Evolutionary conservation across 768 basidiomycete species (phyloP).

Genomic region (Lyophyllum atratum): DNA sequence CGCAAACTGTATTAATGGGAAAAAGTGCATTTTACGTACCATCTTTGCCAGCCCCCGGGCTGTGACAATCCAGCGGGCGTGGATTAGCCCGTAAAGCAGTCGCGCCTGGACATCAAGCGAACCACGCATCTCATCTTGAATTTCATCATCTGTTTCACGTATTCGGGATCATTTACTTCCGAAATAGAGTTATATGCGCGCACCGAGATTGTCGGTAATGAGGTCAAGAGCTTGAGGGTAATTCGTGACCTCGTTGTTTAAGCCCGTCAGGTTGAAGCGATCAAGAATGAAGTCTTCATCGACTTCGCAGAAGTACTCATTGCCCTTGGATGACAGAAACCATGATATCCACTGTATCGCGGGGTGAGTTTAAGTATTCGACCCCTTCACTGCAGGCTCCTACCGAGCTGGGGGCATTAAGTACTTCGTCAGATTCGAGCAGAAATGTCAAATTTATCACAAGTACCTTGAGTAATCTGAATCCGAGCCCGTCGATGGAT

Average conservation of each 20-base stretch:
- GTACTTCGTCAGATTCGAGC: constrained; percentile 12
- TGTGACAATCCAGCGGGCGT: constrained; percentile 96
- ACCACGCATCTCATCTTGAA: constrained; percentile 91
- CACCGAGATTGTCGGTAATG: constrained; percentile 94
- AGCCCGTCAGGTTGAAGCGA: constrained; percentile 95
- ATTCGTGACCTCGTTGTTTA: constrained; percentile 95
- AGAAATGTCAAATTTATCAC: constrained; percentile 9
- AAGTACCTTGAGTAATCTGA: constrained; percentile 94
- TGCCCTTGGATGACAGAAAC: constrained; percentile 96
- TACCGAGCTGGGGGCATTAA: constrained; percentile 36
- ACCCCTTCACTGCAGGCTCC: constrained; percentile 7
- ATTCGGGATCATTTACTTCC: not conserved
- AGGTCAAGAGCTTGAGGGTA: constrained; percentile 93
- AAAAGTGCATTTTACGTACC: constrained; percentile 44
- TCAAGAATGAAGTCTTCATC: constrained; percentile 99
- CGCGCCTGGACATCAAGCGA: constrained; percentile 92
- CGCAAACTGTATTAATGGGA: not conserved
- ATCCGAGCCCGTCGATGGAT: constrained; percentile 89
- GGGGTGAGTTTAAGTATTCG: constrained; percentile 5
- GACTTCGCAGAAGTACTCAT: constrained; percentile 99
- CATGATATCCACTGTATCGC: constrained; percentile 90
- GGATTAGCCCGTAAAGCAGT: constrained; percentile 92
- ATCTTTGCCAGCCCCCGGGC: constrained; percentile 93
- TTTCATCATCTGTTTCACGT: constrained; percentile 72
- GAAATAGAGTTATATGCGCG: constrained; percentile 22